A percentile compares a stretch with the other conserved stretches of the same genome.
Conservation (phyloP, 441 rosid species). For the Manihot esculenta region DNA sequence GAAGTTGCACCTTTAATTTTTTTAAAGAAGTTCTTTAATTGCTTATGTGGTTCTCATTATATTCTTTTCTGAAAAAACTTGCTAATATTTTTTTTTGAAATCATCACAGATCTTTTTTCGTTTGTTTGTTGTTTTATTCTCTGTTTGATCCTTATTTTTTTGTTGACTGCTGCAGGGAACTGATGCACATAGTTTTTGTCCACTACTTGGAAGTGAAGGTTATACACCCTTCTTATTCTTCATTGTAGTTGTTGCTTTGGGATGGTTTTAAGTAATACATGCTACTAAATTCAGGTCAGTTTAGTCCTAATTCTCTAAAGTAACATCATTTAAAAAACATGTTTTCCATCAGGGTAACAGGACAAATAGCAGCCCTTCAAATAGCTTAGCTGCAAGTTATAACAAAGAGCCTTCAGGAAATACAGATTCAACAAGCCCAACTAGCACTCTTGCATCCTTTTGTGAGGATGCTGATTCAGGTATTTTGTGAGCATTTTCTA, state of each 20-base stretch:
- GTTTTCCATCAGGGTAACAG: slow-evolving; percentile 57
- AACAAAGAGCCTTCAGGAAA: slow-evolving; percentile 49
- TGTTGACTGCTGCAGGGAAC: slow-evolving; percentile 55
- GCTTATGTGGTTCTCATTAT: neutral
- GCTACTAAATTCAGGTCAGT: neutral
- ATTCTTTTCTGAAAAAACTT: neutral
- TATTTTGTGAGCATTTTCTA: slow-evolving; percentile 29
- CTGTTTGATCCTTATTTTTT: neutral
- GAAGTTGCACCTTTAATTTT: neutral
- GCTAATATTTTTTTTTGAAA: neutral
- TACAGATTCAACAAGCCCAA: slow-evolving; percentile 77
- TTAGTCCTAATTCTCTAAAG: neutral
- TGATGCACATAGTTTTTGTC: slow-evolving; percentile 94
- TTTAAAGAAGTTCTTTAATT: neutral
- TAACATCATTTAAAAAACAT: neutral
- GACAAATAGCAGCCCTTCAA: slow-evolving; percentile 53
- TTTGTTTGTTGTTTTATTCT: neutral
- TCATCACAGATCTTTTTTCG: neutral
- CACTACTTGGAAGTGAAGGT: slow-evolving; percentile 99
- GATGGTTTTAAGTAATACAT: neutral
- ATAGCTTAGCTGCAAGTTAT: slow-evolving; percentile 41
- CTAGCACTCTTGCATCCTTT: slow-evolving; percentile 64
- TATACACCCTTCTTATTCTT: slow-evolving; percentile 19
- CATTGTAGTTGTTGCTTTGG: neutral
- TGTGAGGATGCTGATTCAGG: slow-evolving; percentile 95